phyloP scores from a whole-genome alignment of 2,329 filamentous ascomycete species.

The Chaetothyriales sp. region DNA sequence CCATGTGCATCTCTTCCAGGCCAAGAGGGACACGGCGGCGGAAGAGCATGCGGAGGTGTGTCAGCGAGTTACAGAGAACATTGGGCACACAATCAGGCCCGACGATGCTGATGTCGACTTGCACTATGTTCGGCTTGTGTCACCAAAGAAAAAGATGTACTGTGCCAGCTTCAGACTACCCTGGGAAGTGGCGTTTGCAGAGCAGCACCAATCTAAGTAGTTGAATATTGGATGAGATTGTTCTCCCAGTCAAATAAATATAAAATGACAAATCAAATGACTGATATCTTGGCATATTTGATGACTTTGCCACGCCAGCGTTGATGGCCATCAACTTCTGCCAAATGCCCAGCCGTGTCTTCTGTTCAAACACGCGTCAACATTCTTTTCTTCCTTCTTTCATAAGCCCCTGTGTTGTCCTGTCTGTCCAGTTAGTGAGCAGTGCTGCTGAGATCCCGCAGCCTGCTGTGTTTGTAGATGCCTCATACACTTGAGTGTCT shows the following conservation, averaged over 20 bases:
- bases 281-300: neutral
- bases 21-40: constrained; percentile 61
- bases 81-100: constrained; percentile 43
- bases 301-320: too few species aligned
- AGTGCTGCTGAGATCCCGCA: neutral
- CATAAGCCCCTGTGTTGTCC: neutral
- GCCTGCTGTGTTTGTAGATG: neutral
- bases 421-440: neutral
- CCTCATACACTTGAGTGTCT: neutral
- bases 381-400: neutral
- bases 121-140: constrained; percentile 64
- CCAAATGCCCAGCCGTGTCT: neutral
- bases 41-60: constrained; percentile 47
- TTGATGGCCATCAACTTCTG: neutral
- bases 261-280: too few species aligned
- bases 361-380: neutral
- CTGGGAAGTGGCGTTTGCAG: constrained; percentile 58
- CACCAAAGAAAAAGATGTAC: constrained; percentile 91
- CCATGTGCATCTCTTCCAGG: constrained; percentile 88
- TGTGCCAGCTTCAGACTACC: constrained; percentile 86
- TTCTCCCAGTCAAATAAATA: too few species aligned
- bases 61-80: constrained; percentile 45
- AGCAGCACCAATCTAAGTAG: neutral
- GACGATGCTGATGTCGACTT: constrained; percentile 41
- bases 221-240: too few species aligned